A percentile compares a stretch with the other conserved stretches of the same genome.
phyloP scores from a whole-genome alignment of 2,329 filamentous ascomycete species.

The Pezicula carpinea region DNA sequence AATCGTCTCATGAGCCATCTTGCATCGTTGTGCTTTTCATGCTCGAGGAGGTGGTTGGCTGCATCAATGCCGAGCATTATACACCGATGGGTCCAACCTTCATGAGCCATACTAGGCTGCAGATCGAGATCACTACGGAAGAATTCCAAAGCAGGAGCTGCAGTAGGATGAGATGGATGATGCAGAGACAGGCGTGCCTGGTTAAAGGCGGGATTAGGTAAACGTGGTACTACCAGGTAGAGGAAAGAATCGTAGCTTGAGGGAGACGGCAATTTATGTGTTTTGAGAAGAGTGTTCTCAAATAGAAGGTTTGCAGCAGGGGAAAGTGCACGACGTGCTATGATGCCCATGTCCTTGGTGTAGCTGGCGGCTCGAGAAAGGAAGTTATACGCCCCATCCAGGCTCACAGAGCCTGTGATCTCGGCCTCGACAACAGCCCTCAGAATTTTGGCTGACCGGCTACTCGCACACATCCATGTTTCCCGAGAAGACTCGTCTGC shows the following conservation, averaged over 20 bases:
- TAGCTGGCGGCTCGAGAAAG: conserved; percentile 13
- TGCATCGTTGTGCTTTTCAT: conserved; percentile 1
- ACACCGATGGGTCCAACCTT: background rate
- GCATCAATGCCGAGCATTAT: conserved; percentile 6
- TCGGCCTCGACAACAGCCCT: conserved; percentile 14
- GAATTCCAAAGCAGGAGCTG: background rate
- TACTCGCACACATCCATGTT: conserved; percentile 2
- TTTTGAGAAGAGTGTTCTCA: conserved; percentile 3
- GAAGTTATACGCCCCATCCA: conserved; percentile 16
- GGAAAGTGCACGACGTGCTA: conserved; percentile 5
- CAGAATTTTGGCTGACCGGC: conserved; percentile 9
- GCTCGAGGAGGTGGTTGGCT: conserved; percentile 1
- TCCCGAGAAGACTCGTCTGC: background rate
- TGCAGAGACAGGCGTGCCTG: background rate
- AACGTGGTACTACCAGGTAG: background rate
- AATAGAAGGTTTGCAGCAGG: conserved; percentile 8
- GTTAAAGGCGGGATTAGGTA: too few relatives aligned
- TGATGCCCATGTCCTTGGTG: conserved; percentile 6
- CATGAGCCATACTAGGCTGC: background rate
- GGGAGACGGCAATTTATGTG: background rate
- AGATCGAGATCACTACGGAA: background rate
- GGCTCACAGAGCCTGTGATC: conserved; percentile 1
- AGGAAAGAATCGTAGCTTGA: background rate
- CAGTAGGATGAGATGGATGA: background rate
- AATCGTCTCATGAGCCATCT: conserved; percentile 4